Conservation (phyloP, 108 stramenopile genomes). For the Stephanodiscus minutulus region DNA sequence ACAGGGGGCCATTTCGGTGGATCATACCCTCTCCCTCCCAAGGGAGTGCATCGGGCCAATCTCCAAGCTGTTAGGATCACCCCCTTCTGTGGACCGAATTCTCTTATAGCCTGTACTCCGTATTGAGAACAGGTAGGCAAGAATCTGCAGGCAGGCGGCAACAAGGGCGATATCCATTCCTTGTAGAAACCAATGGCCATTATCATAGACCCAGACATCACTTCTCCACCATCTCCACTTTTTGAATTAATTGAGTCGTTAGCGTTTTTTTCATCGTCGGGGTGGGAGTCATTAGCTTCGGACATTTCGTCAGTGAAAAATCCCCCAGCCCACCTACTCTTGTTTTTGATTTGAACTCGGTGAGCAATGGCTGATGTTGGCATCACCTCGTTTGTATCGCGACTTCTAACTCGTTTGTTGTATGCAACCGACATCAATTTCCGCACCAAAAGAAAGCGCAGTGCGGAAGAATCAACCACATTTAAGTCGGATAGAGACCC, state of each 20-base stretch:
- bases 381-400: not conserved
- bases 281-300: not conserved
- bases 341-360: not conserved
- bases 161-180: constrained; percentile 75
- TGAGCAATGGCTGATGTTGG: not conserved
- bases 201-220: constrained; percentile 63
- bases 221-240: constrained; percentile 20
- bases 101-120: constrained; percentile 83
- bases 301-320: not conserved
- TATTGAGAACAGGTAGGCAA: constrained; percentile 89
- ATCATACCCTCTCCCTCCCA: constrained; percentile 91
- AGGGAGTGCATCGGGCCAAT: constrained; percentile 77
- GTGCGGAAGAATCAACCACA: not conserved
- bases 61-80: constrained; percentile 79
- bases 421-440: constrained; percentile 14
- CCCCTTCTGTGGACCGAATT: constrained; percentile 82
- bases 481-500: not conserved
- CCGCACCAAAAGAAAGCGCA: constrained; percentile 1
- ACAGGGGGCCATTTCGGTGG: constrained; percentile 88
- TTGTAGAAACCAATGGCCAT: constrained; percentile 84
- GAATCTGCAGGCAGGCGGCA: constrained; percentile 90
- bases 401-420: not conserved
- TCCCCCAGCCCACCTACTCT: constrained; percentile 12
- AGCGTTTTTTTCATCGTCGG: constrained; percentile 5
- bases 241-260: constrained; percentile 3